phyloP scores from a whole-genome alignment of 2,329 filamentous ascomycete species.

The Cercospora beticola region DNA sequence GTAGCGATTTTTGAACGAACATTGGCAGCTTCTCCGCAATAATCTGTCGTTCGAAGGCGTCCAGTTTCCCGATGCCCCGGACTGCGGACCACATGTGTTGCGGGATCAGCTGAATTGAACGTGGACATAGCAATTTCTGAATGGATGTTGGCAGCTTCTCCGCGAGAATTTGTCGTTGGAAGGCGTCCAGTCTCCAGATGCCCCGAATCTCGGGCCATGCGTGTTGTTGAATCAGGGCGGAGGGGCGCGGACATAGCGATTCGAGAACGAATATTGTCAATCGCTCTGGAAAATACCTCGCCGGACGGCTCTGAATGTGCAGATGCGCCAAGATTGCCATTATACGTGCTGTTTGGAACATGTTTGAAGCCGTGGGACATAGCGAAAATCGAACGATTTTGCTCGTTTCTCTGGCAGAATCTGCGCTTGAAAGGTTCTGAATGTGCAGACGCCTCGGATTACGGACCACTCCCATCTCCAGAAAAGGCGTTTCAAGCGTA shows the following conservation, averaged over 20 bases:
- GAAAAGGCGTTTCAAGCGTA: neutral
- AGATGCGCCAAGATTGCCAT: neutral
- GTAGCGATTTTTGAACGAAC: neutral
- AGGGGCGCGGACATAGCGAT: neutral
- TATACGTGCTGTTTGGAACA: neutral
- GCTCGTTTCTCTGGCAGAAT: neutral
- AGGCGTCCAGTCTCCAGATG: neutral
- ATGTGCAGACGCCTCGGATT: neutral
- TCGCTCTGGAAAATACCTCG: neutral
- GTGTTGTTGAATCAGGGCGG: neutral
- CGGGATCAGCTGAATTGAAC: too few relatives aligned
- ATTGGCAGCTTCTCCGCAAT: neutral
- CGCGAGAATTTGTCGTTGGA: neutral
- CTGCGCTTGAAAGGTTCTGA: neutral
- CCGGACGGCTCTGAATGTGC: neutral
- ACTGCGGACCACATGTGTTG: too few relatives aligned
- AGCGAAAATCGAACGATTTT: neutral
- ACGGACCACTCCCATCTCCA: neutral
- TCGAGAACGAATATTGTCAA: neutral
- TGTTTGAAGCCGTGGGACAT: neutral
- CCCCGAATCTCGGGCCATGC: neutral
- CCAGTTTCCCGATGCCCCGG: neutral
- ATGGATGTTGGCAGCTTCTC: neutral
- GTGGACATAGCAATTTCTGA: too few relatives aligned
- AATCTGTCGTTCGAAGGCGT: neutral